Evolutionary conservation across 192 early-diverging fungal genomes (phyloP), one percentile per base, ranked within the genome.

Genomic region (Linnemannia exigua): DNA sequence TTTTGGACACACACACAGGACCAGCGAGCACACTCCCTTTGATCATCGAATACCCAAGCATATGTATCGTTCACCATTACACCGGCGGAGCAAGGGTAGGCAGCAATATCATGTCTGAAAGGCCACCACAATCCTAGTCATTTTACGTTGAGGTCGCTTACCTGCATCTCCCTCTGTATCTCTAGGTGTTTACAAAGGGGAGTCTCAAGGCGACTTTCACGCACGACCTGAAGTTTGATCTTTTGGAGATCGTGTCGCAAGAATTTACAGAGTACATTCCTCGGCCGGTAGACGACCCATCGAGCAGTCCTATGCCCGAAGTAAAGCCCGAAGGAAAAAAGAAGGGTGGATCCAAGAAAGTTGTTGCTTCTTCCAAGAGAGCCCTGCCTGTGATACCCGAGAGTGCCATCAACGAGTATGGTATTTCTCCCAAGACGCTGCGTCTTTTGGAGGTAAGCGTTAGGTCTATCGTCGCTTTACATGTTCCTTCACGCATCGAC

Each of bases 351-450:
- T 76, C 79, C 19, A 86, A 86, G 51, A 67, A 58, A 6, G 61
- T 48, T 14, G 67, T 38, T 14, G 25, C 58, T 0, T 25, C 38
- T 3, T 28, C 33, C 0, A 80, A 76, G 22, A 76, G 76, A 50
- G 8, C 36, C 15, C 11, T 51, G 35, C 77, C 50, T 25, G 76
- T 33, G 52, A 77, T 86, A 72, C 78, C 84, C 22, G 84, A 86
- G 41, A 86, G 41, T 47, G 44, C 69, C 37, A 70, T 86, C 9
- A 86, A 86, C 25, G 84, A 86, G 48, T 86, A 75, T 74, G 84
- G 84, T 14, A 67, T 86, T 2, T 20, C 78, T 5, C n/a, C 44
- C 25, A 76, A 77, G 7, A 51, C 75, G 5, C 69, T 80, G 77
- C 73, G 70, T 12, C n/a, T 73, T 20, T 61, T 86, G 75, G 84